Conservation (phyloP, 768 basidiomycete species). For the Pleurotus pulmonarius region DNA sequence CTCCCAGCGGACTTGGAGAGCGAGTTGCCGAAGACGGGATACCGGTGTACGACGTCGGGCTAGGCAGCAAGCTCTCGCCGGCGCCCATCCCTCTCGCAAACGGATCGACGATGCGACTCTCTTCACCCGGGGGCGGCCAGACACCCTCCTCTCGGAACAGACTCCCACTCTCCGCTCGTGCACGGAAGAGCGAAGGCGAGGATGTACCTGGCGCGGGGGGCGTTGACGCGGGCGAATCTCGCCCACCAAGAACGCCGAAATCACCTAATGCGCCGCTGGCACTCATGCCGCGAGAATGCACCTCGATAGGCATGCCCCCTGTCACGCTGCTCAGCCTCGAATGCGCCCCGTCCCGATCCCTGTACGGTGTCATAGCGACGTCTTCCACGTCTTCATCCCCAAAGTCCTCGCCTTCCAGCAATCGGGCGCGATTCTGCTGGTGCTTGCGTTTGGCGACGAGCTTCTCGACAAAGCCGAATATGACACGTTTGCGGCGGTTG, state of each 20-base stretch:
- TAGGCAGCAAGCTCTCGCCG: slow-evolving; percentile 6
- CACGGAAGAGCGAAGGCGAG: slow-evolving; percentile 32
- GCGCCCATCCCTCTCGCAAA: slow-evolving; percentile 16
- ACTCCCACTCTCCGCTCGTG: slow-evolving; percentile 40
- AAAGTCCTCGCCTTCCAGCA: slow-evolving; percentile 11
- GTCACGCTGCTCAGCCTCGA: neutral
- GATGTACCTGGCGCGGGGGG: neutral
- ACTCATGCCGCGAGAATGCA: neutral
- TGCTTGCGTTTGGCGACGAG: slow-evolving; percentile 1
- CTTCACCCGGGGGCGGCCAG: slow-evolving; percentile 36
- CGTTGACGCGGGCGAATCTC: neutral
- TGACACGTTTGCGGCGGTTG: neutral
- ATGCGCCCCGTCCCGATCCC: neutral
- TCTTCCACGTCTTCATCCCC: neutral
- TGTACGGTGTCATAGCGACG: neutral
- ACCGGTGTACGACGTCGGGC: neutral
- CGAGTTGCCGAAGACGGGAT: neutral
- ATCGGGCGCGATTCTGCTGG: slow-evolving; percentile 1
- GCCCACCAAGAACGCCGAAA: neutral
- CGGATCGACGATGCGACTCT: slow-evolving; percentile 33
- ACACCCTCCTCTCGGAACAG: slow-evolving; percentile 44
- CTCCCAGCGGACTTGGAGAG: neutral
- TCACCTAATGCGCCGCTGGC: neutral
- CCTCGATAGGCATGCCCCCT: neutral
- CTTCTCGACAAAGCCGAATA: slow-evolving; percentile 5